phyloP scores from a whole-genome alignment of 2,329 filamentous ascomycete species.

The Ascochyta lentis region DNA sequence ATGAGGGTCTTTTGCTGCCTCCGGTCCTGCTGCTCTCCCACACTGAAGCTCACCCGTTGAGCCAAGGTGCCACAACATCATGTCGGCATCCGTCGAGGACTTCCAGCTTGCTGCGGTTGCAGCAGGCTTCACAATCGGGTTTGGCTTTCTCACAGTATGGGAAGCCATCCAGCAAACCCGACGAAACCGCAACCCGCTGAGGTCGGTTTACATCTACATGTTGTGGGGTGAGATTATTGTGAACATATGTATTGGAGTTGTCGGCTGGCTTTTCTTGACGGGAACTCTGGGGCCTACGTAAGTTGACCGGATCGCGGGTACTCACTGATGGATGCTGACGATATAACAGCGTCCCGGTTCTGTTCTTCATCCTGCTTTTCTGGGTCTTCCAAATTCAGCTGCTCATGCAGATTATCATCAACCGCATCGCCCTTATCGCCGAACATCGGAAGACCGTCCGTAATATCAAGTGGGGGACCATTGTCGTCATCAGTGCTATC shows the following conservation, averaged over 20 bases:
- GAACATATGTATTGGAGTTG: slow-evolving; percentile 38
- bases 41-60: slow-evolving; percentile 9
- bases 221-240: slow-evolving; percentile 44
- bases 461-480: slow-evolving; percentile 57
- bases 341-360: slow-evolving; percentile 31
- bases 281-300: slow-evolving; percentile 40
- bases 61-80: slow-evolving; percentile 11
- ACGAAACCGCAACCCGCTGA: slow-evolving; percentile 42
- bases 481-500: slow-evolving; percentile 55
- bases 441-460: slow-evolving; percentile 49
- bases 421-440: slow-evolving; percentile 59
- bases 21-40: background rate
- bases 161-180: slow-evolving; percentile 46
- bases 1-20: background rate
- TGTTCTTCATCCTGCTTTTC: slow-evolving; percentile 43
- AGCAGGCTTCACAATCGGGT: slow-evolving; percentile 46
- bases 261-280: slow-evolving; percentile 43
- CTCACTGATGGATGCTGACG: slow-evolving; percentile 2
- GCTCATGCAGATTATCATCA: slow-evolving; percentile 63
- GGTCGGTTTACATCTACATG: slow-evolving; percentile 47
- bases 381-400: slow-evolving; percentile 55
- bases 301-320: slow-evolving; percentile 2
- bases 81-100: slow-evolving; percentile 35
- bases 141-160: slow-evolving; percentile 44
- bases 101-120: slow-evolving; percentile 41